Base-by-base conservation (phyloP, 768 basidiomycete species). In the Rubroboletus satanas region DNA sequence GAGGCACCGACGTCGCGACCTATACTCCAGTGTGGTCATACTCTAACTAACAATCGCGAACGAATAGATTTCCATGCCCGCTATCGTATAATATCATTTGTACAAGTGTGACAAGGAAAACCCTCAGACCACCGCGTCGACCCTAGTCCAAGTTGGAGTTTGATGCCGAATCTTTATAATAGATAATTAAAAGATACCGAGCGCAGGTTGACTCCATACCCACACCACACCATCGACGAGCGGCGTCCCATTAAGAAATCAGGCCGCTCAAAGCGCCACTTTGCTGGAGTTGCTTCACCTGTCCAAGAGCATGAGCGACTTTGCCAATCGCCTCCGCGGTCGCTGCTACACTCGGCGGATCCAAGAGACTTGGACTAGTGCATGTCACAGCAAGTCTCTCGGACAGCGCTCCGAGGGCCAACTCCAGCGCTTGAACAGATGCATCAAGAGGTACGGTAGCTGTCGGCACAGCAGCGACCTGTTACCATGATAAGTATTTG, bases 301-400 rank as follows among this genome's bases (percentile, higher is more conserved):
- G 78, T 9, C 72, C 70, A 56, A 90, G 71, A 7, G 88, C 87
- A 54, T 80, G 77, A 1, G 81, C 75, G 8, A 87, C 81, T 65
- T 87, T 88, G 41, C 73, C 68, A 31, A 91, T 85, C 1, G 85
- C 80, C 58, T 89, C 87, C n/a, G 88, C 86, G 15, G 80, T 81
- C 44, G 73, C 69, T 38, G 77, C 79, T 46, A 91, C 79, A 5
- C 78, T 72, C 23, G 62, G 48, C 32, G 77, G 74, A 62, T 89
- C 85, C 49, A 75, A 41, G 18, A 74, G 52, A 37, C 59, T 58
- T 9, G 70, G 62, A 32, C 66, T 67, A n/a, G 70, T 64, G 6
- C 81, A 74, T n/a, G 82, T 68, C 12, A 70, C 58, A 29, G 71
- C 68, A 46, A 90, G 68, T 64, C 79, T 79, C 29, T 75, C 64